Base-by-base conservation (phyloP, 805 yeast species). In the Nakazawaea populi region DNA sequence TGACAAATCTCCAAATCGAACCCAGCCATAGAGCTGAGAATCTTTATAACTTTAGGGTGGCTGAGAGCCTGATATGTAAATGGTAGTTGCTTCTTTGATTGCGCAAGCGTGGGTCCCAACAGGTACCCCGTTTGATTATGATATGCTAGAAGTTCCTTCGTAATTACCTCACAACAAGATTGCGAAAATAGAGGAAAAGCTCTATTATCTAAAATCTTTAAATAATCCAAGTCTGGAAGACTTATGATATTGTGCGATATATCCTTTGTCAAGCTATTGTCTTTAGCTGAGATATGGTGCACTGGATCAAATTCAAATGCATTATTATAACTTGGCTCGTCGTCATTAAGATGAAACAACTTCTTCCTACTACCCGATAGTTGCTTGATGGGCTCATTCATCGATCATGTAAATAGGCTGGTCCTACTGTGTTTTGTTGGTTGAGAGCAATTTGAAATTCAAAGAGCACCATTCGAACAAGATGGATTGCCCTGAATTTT, bases 51-150 rank as follows among this genome's bases (percentile, higher is more conserved):
- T 56, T 71, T 68, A 8, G 79, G 77, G 56, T 76, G 75, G 5
- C 72, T 72, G 80, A 83, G 77, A 10, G 85, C 85, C 18, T 67
- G 69, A 57, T 72, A 66, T 1, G 74, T 70, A 57, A 80, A 81
- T 0, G 82, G 83, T 10, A 79, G 61, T 2, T 43, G n/a, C 61
- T 56, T 32, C 48, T 46, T 37, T 41, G 65, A 60, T 27, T 60
- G 57, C 9, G 31, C 27, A 2, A 65, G 51, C 49, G 62, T 44
- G 55, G 74, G 58, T 53, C 73, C 60, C 55, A 65, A 32, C 73
- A 73, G 41, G 72, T 54, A 46, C 65, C 48, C 30, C 54, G 59
- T 41, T 37, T 47, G 24, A 51, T 11, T 50, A 38, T 49, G 65
- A 58, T 65, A 67, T 46, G 58, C 52, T 53, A 67, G 60, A 14